Base-by-base conservation (phyloP, 495 filamentous ascomycete species). In the Daldinia caldariorum region DNA sequence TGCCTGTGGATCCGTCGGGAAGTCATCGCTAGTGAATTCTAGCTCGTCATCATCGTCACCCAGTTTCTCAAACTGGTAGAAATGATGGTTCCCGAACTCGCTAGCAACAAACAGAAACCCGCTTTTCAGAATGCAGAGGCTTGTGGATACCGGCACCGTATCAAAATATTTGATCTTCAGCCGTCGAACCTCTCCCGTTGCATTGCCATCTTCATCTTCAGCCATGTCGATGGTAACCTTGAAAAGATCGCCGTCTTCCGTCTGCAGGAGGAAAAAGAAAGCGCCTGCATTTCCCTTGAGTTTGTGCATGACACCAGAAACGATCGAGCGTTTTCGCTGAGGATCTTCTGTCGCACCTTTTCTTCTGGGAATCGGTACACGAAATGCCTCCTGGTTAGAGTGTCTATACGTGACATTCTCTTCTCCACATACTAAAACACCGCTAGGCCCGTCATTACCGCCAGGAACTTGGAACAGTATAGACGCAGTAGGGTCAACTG, bases 101-200 rank as follows among this genome's bases (percentile, higher is more conserved):
- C 91, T 91, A 13, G 94, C 95, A 39, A 94, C 91, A 76, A 94
- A 99, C 34, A 98, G 84, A 78, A 97, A 98, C 10, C 95, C 96
- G 67, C 94, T 97, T 79, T 97, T 97, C 67, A 98, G 80, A 69
- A 99, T 97, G 76, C 93, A 90, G 14, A 99, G 83, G 71, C 86
- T 94, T 0, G 92, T 87, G 0, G 94, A 93, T 41, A 95, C 82
- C 0, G 96, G 95, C 7, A 97, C 92, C 0, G 96, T 98, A 69
- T 98, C 96, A 69, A 97, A 99, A 75, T 97, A 98, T 77, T 97
- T 97, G 81, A 99, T 94, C 77, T 92, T 96, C 35, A 99, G 80
- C 22, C 88, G 85, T 70, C 84, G 85, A 5, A 98, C 94, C 72
- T 94, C 90, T 12, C 90, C 89, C 0, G 91, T 94, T 4, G 89